Base-by-base conservation (phyloP, 208 protist species). In the Naegleria gruberi region DNA sequence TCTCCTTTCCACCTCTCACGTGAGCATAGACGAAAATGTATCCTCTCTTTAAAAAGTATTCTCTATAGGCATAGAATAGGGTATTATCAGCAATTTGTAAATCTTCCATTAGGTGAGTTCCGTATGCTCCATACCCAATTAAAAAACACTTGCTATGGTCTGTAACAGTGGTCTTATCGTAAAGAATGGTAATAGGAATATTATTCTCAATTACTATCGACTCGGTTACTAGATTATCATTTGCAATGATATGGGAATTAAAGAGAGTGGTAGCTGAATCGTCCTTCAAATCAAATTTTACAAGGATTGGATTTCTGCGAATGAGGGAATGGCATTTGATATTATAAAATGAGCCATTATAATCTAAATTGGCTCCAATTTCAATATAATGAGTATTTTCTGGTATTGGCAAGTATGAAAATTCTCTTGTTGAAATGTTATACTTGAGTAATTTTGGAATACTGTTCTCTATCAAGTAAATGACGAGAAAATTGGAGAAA, bases 1-100 rank as follows among this genome's bases (percentile, higher is more conserved):
- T 46, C 19, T 90, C 89, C 23, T 74, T 47, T 51, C 89, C 89
- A 34, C 89, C 89, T 37, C 89, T 43, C 15, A 90, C 89, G n/a
- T 90, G 89, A 12, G 84, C 40, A 85, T 46, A 85, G 1, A 45
- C 89, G 45, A 90, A 26, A 0, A 73, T 43, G 34, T 40, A 73
- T 47, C 73, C 73, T 47, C 42, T 82, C 12, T 85, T 7, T 6
- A 90, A 42, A n/a, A 90, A 65, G 43, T 37, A 82, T 40, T 42
- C 1, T 15, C 73, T 43, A 37, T 82, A 34, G 37, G n/a, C 12
- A 4, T 90, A 26, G 73, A 46, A 90, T 19, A 65, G 30, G 15
- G 51, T 65, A 23, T 65, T 65, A 65, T 23, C 30, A 4, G 51
- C 15, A 19, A 65, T 23, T 65, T 65, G 51, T 65, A 65, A 65